Conservation (phyloP, 495 filamentous ascomycete genomes). For the Aspergillus funiculosus region DNA sequence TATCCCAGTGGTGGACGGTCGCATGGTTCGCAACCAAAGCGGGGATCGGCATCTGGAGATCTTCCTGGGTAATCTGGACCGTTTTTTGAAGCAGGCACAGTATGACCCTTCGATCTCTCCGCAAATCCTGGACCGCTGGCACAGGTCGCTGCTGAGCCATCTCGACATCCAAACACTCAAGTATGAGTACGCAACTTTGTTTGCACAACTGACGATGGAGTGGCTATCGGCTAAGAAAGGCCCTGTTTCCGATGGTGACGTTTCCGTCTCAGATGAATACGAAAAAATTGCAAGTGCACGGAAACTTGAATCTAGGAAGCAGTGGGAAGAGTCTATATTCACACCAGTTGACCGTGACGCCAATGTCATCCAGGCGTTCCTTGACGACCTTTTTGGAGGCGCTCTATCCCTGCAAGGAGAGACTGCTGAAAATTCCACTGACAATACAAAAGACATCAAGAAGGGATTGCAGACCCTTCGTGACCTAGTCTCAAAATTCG, state of each 20-base stretch:
- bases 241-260: not conserved
- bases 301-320: conserved; percentile 9
- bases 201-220: conserved; percentile 16
- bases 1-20: conserved; percentile 5
- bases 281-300: not conserved
- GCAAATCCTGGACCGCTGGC: conserved; percentile 11
- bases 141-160: conserved; percentile 1
- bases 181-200: conserved; percentile 15
- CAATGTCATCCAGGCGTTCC: not conserved
- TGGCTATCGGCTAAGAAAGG: conserved; percentile 12
- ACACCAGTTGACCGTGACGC: not conserved
- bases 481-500: conserved; percentile 2
- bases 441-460: not conserved
- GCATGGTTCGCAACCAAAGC: not conserved
- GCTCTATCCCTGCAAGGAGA: too few relatives aligned
- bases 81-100: conserved; percentile 14
- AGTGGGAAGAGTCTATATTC: conserved; percentile 12
- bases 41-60: not conserved
- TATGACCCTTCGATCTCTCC: conserved; percentile 14
- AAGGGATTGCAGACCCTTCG: conserved; percentile 7
- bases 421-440: not conserved
- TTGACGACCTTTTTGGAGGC: conserved; percentile 5
- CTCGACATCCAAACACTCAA: conserved; percentile 15
- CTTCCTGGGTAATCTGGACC: conserved; percentile 7
- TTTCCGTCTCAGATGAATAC: conserved; percentile 1